Evolutionary conservation across 371 early-diverging fungal species (phyloP).

Genomic region (Choanephora cucurbitarum): DNA sequence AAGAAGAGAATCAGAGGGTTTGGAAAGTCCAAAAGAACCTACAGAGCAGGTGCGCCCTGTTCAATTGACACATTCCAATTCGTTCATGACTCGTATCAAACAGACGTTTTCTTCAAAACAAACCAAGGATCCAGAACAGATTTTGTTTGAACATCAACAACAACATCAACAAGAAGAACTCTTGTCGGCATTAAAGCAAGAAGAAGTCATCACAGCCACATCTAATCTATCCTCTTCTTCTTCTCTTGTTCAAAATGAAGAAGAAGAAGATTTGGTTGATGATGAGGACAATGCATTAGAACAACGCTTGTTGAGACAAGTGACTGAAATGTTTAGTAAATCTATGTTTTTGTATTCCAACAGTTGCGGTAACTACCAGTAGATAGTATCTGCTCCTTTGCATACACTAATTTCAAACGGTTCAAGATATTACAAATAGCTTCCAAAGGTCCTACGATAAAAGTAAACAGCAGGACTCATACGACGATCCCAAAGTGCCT

Average conservation of each 20-base stretch:
- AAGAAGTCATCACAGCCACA: conserved; percentile 13
- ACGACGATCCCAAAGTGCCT: conserved; percentile 15
- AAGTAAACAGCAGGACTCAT: conserved; percentile 18
- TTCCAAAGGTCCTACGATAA: conserved; percentile 40
- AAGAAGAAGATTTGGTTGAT: conserved; percentile 7
- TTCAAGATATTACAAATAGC: conserved; percentile 47
- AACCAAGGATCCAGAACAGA: conserved; percentile 1
- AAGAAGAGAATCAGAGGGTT: conserved; percentile 5
- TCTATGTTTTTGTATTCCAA: conserved; percentile 70
- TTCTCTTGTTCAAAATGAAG: conserved; percentile 19
- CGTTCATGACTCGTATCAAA: conserved; percentile 32
- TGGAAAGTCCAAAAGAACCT: conserved; percentile 2
- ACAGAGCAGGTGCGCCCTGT: conserved; percentile 15
- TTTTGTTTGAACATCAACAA: neutral
- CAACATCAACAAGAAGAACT: conserved; percentile 3
- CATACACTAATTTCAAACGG: neutral
- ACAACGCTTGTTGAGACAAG: conserved; percentile 61
- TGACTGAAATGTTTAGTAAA: conserved; percentile 60
- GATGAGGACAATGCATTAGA: conserved; percentile 53
- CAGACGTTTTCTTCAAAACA: conserved; percentile 26
- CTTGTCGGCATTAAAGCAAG: neutral
- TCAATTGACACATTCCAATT: conserved; percentile 22
- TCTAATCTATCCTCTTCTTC: conserved; percentile 14
- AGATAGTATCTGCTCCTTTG: no score
- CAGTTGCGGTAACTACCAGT: conserved; percentile 47